Evolutionary conservation across 2,329 filamentous ascomycete genomes (phyloP).

Genomic region (Exserohilum turcica): DNA sequence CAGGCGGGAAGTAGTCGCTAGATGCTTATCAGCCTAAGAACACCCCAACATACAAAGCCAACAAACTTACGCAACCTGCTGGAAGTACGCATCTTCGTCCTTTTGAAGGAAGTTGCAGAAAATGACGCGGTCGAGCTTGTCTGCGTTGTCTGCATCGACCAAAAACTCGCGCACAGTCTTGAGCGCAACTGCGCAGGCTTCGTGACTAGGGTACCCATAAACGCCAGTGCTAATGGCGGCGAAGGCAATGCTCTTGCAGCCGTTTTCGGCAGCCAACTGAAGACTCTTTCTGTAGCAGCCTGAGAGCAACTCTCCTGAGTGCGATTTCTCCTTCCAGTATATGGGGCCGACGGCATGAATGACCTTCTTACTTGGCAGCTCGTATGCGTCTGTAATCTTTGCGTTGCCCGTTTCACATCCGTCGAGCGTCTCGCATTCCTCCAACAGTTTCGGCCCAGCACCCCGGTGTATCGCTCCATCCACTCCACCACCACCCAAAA

Average conservation of each 20-base stretch:
- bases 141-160: conserved; percentile 50
- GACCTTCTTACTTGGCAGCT: conserved; percentile 75
- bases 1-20: conserved; percentile 47
- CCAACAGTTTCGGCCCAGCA: conserved; percentile 70
- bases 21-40: conserved; percentile 5
- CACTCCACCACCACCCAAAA: conserved; percentile 89
- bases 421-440: conserved; percentile 72
- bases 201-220: conserved; percentile 80
- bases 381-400: conserved; percentile 80
- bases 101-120: conserved; percentile 85
- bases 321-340: conserved; percentile 58
- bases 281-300: conserved; percentile 74
- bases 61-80: conserved; percentile 70
- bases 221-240: conserved; percentile 84
- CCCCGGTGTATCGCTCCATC: conserved; percentile 76
- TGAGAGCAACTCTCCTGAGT: conserved; percentile 54
- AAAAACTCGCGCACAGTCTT: conserved; percentile 63
- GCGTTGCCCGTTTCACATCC: conserved; percentile 80
- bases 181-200: conserved; percentile 75
- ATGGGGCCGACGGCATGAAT: conserved; percentile 92
- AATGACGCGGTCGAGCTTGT: conserved; percentile 71
- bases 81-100: conserved; percentile 75
- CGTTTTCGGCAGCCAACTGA: conserved; percentile 70
- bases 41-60: background rate
- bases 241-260: conserved; percentile 77